Percentiles rank a stretch among this genome's conserved stretches.
Conservation (phyloP, 2,329 filamentous ascomycete species). For the Ceratocystis destructans region DNA sequence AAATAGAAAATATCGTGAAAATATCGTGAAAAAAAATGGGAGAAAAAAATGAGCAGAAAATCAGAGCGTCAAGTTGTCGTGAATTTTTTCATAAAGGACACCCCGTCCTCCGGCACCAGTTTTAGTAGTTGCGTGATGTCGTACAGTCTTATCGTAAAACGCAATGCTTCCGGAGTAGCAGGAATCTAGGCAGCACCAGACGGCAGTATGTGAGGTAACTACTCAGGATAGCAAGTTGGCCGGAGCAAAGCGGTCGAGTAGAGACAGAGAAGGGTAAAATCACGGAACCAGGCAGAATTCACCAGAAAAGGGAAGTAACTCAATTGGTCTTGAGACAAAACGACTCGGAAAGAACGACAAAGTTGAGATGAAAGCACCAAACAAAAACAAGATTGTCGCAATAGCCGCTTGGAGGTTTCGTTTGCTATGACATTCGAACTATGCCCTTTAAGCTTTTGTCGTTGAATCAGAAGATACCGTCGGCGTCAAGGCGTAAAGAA, state of each 20-base stretch:
- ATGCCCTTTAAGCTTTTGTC: not conserved
- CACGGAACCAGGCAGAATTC: too few species aligned
- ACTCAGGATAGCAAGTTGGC: not conserved
- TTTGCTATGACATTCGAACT: not conserved
- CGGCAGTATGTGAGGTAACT: not conserved
- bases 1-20: slow-evolving; percentile 5
- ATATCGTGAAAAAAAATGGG: slow-evolving; percentile 18
- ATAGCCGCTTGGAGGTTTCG: not conserved
- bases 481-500: not conserved
- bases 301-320: not conserved
- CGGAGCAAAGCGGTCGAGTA: not conserved
- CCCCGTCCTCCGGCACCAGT: not conserved
- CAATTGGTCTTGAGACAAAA: not conserved
- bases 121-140: not conserved
- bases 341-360: slow-evolving; percentile 3
- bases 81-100: slow-evolving; percentile 6
- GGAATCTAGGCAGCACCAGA: not conserved
- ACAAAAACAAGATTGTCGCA: slow-evolving; percentile 12
- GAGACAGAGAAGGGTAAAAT: not conserved
- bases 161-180: not conserved
- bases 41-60: slow-evolving; percentile 2
- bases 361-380: slow-evolving; percentile 19
- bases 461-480: not conserved
- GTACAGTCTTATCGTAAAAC: not conserved
- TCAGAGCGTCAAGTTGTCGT: slow-evolving; percentile 1